Conservation (phyloP, 768 basidiomycete genomes). For the Termitomyces sp. region DNA sequence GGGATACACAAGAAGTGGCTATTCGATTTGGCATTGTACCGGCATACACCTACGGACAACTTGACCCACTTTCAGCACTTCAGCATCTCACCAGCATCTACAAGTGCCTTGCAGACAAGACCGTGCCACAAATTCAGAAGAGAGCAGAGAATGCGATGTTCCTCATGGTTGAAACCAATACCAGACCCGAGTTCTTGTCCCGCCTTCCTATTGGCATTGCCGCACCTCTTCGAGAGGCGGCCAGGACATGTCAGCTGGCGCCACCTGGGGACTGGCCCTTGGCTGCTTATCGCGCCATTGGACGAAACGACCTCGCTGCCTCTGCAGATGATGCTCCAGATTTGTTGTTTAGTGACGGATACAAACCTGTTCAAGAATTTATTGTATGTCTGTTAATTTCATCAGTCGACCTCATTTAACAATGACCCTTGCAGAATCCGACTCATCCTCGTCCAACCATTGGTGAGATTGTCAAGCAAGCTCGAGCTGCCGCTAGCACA, state of each 20-base stretch:
- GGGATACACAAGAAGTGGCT: conserved; percentile 44
- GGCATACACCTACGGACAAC: conserved; percentile 57
- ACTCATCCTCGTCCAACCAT: conserved; percentile 45
- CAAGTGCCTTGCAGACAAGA: conserved; percentile 51
- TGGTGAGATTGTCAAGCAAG: conserved; percentile 43
- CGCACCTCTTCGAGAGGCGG: conserved; percentile 77
- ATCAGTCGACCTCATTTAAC: conserved; percentile 2
- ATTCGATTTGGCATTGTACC: conserved; percentile 42
- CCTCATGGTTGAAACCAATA: conserved; percentile 43
- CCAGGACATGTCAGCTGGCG: conserved; percentile 76
- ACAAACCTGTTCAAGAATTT: conserved; percentile 51
- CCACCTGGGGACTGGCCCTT: conserved; percentile 73
- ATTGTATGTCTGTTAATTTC: conserved; percentile 32
- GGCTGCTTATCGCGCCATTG: conserved; percentile 64
- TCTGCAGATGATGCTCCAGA: conserved; percentile 46
- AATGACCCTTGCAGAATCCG: conserved; percentile 36
- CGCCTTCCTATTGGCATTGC: conserved; percentile 65
- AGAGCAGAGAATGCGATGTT: conserved; percentile 63
- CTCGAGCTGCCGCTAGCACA: conserved; percentile 44
- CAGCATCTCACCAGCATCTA: conserved; percentile 54
- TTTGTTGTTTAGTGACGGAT: conserved; percentile 44
- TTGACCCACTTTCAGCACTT: conserved; percentile 52
- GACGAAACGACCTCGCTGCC: conserved; percentile 70
- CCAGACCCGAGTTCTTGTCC: conserved; percentile 44
- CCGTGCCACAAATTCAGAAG: conserved; percentile 45